Evolutionary conservation across 495 filamentous ascomycete genomes (phyloP).

Genomic region (Daldinia bambusicola): DNA sequence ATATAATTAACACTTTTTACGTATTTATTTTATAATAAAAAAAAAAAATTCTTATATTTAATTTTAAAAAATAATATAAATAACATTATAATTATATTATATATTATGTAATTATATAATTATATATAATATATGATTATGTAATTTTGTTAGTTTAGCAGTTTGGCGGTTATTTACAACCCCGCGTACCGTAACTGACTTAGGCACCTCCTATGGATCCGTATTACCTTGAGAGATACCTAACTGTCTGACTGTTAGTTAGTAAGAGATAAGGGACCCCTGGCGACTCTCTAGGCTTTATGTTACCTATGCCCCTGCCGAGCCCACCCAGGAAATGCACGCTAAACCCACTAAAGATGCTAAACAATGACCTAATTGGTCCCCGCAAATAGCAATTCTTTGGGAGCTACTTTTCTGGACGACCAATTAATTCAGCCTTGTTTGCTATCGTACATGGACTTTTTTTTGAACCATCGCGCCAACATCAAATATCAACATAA

Average conservation of each 20-base stretch:
- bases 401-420: conserved; percentile 12
- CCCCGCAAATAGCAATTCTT: conserved; percentile 40
- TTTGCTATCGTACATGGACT: conserved; percentile 21
- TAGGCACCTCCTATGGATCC: not conserved
- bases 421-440: conserved; percentile 41
- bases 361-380: conserved; percentile 38
- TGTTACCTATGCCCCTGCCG: conserved; percentile 14
- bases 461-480: not conserved
- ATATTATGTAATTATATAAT: too few species aligned
- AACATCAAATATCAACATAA: not conserved
- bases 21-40: too few species aligned
- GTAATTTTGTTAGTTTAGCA: too few species aligned
- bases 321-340: conserved; percentile 22
- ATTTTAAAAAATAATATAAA: too few species aligned
- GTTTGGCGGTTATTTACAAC: too few species aligned
- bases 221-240: not conserved
- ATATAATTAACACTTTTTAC: too few species aligned
- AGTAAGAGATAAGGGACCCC: conserved; percentile 27
- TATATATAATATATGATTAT: too few species aligned
- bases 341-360: conserved; percentile 17
- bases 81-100: too few species aligned
- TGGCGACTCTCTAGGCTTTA: not conserved
- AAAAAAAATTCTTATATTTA: too few species aligned
- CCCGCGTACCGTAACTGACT: too few species aligned
- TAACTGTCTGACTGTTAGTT: conserved; percentile 19